Evolutionary conservation across 208 protist species (phyloP), one percentile per base, ranked within the genome.

Genomic region (Acanthamoeba castellanii): DNA sequence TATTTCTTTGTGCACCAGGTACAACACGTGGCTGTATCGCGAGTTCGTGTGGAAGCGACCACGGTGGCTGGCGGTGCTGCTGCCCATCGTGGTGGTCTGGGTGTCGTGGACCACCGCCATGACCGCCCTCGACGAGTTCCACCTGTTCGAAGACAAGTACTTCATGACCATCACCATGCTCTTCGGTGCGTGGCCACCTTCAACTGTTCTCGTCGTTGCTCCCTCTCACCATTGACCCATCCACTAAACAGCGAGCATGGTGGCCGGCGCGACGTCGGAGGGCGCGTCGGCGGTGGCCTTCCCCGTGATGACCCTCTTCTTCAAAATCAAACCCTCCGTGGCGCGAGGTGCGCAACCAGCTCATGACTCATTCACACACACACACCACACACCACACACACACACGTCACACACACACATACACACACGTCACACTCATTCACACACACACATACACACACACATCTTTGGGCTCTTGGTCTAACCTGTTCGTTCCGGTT

Each of bases 221-320:
- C 1, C 6, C 5, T 64, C 45, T 20, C 81, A 45, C 42, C 42
- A 45, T 45, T 45, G 42, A 45, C 42, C 42, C 16, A 37, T 1
- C 22, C 81, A 61, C 16, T 18, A 52, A 18, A 3, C 85, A 92
- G 85, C 85, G 27, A 92, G 85, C 57, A 95, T 95, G 91, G 84
- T 95, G 16, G 93, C 90, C 18, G 93, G 93, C 70, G 93, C 50
- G 16, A 95, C 90, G 47, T 90, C 92, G 18, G 93, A 95, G 52
- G 93, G 93, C 22, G 94, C 50, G 25, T 55, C 66, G 14, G 66
- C 78, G 9, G 70, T 95, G 27, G 94, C 94, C 34, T 95, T 95
- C 32, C 94, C 94, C 14, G 94, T 95, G 52, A 95, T 95, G 94
- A 95, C 94, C 7, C 87, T 95, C 34, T 64, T 95, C 66, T 92